phyloP scores from a whole-genome alignment of 2,329 filamentous ascomycete genomes.

The Penicillium polonicum region DNA sequence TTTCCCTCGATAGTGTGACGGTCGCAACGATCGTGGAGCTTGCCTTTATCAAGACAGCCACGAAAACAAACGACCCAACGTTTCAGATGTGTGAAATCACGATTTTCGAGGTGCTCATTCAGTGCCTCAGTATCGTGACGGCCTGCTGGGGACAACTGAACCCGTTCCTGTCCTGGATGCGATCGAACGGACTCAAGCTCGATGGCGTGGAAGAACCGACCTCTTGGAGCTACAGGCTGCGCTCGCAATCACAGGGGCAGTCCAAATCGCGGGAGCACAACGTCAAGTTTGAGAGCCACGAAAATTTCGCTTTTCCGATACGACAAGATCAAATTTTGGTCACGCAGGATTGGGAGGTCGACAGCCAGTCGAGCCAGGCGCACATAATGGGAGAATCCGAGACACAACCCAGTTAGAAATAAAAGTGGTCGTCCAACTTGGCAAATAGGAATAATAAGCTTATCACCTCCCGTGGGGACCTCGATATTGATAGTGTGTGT shows the following conservation, averaged over 20 bases:
- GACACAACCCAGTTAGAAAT: not conserved
- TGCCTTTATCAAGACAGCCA: slow-evolving; percentile 10
- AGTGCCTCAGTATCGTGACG: slow-evolving; percentile 27
- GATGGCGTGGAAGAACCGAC: slow-evolving; percentile 12
- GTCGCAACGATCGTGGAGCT: slow-evolving; percentile 16
- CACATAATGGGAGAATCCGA: not conserved
- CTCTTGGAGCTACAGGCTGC: slow-evolving; percentile 4
- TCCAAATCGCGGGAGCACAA: not conserved
- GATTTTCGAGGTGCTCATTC: slow-evolving; percentile 18
- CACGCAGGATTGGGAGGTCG: slow-evolving; percentile 15
- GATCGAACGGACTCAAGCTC: slow-evolving; percentile 12
- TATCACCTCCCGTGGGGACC: not conserved
- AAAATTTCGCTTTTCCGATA: not conserved
- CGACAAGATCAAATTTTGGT: slow-evolving; percentile 8
- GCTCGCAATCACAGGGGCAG: slow-evolving; percentile 4
- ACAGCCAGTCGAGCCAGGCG: slow-evolving; percentile 13
- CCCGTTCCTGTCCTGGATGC: slow-evolving; percentile 21
- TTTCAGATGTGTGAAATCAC: slow-evolving; percentile 21
- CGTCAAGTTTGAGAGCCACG: not conserved
- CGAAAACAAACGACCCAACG: slow-evolving; percentile 16
- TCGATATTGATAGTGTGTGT: not conserved
- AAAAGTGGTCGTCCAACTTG: not conserved
- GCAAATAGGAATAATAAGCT: not conserved
- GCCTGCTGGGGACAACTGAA: slow-evolving; percentile 25
- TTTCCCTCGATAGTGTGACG: slow-evolving; percentile 11